Conservation (phyloP, 2,329 filamentous ascomycete genomes). For the Bretziella fagacearum region DNA sequence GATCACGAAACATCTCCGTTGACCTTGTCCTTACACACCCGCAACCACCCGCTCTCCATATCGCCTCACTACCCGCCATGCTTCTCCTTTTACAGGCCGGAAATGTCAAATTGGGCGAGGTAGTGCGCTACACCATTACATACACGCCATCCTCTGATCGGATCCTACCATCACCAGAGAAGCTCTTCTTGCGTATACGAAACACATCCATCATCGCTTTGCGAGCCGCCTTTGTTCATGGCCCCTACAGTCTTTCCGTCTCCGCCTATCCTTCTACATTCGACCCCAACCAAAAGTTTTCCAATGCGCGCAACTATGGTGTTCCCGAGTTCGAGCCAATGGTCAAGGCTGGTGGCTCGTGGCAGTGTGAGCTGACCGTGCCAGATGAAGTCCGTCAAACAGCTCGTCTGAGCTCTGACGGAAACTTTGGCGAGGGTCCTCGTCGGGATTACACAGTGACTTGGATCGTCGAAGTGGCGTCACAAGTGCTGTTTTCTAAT, state of each 20-base stretch:
- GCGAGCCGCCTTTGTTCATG: conserved; percentile 89
- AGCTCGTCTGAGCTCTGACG: conserved; percentile 32
- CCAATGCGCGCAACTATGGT: conserved; percentile 51
- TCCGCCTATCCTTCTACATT: conserved; percentile 73
- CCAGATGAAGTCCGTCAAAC: conserved; percentile 59
- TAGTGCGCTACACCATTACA: conserved; percentile 79
- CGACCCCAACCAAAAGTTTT: conserved; percentile 64
- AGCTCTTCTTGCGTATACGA: conserved; percentile 71
- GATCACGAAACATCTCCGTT: too few species aligned
- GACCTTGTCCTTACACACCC: too few species aligned
- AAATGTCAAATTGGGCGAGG: conserved; percentile 83
- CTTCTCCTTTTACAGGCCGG: conserved; percentile 81
- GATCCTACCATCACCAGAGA: conserved; percentile 69
- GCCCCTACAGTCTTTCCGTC: conserved; percentile 79
- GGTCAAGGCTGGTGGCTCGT: conserved; percentile 81
- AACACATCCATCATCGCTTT: conserved; percentile 83
- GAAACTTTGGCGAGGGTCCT: conserved; percentile 29
- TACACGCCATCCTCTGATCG: conserved; percentile 82
- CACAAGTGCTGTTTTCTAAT: conserved; percentile 84
- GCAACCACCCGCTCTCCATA: too few species aligned
- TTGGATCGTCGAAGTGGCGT: conserved; percentile 84
- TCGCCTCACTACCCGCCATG: conserved; percentile 47
- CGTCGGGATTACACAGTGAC: conserved; percentile 43
- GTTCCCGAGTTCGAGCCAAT: conserved; percentile 89
- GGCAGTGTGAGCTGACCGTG: conserved; percentile 63